Evolutionary conservation across 352 stramenopile genomes (phyloP).

Genomic region (Phytophthora vignae): DNA sequence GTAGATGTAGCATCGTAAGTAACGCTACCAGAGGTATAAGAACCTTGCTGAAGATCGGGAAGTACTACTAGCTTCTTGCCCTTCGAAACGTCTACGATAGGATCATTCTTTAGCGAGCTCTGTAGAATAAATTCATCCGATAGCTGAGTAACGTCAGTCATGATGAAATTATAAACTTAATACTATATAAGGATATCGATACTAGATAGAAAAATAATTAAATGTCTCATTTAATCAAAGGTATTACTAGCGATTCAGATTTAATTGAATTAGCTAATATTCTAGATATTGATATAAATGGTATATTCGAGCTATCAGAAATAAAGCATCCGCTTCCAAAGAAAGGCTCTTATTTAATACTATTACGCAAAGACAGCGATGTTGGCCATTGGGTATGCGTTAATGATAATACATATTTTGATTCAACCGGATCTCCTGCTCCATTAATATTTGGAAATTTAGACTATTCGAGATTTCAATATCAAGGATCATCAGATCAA

Average conservation of each 20-base stretch:
- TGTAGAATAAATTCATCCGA: neutral
- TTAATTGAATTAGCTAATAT: too few species aligned
- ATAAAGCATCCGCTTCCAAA: neutral
- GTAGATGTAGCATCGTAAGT: neutral
- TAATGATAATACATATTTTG: constrained; percentile 4
- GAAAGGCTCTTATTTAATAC: neutral
- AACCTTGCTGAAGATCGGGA: neutral
- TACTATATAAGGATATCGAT: too few species aligned
- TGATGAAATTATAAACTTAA: too few species aligned
- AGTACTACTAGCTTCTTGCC: neutral
- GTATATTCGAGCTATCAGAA: too few species aligned
- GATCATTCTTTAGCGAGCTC: neutral
- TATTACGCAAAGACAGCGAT: neutral
- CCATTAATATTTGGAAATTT: constrained; percentile 3
- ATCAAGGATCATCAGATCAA: neutral
- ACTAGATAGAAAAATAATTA: too few species aligned
- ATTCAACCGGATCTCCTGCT: neutral
- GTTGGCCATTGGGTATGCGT: constrained; percentile 15
- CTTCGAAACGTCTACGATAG: neutral
- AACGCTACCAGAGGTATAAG: neutral
- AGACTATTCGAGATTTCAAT: constrained; percentile 1
- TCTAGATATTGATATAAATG: too few species aligned
- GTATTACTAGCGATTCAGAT: too few species aligned
- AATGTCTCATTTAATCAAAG: too few species aligned
- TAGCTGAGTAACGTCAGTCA: neutral